A percentile compares a stretch with the other conserved stretches of the same genome.
These are phyloP conservation scores for Kregervanrija pseudodelftensis DNA, from an alignment of 805 yeast genomes.

Conservation along the genomic window DNA sequence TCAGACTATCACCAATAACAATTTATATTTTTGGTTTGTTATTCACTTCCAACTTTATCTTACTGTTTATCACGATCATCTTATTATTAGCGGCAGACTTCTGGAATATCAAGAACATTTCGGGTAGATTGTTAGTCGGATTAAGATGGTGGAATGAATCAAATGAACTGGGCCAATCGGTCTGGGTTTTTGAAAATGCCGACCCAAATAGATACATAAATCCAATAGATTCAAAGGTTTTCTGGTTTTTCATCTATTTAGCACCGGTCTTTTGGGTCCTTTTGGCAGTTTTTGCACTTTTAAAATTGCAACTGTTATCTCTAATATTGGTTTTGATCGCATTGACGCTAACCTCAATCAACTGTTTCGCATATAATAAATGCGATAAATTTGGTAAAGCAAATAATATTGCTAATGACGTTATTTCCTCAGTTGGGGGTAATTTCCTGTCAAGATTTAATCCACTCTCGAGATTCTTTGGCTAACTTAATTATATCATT, in stretches of 20 bases:
- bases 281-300: slow-evolving; percentile 67
- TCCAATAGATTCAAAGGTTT: slow-evolving; percentile 85
- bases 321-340: slow-evolving; percentile 61
- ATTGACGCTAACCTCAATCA: slow-evolving; percentile 64
- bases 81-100: slow-evolving; percentile 81
- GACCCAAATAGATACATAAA: slow-evolving; percentile 67
- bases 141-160: slow-evolving; percentile 97
- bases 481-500: background rate
- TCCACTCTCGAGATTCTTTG: slow-evolving; percentile 24
- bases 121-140: slow-evolving; percentile 87
- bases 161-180: slow-evolving; percentile 51
- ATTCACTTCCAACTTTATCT: slow-evolving; percentile 58
- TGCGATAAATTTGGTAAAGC: slow-evolving; percentile 92
- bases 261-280: slow-evolving; percentile 73
- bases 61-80: slow-evolving; percentile 73
- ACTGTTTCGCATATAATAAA: slow-evolving; percentile 83
- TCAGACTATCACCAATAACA: slow-evolving; percentile 57
- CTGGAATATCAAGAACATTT: slow-evolving; percentile 87
- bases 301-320: slow-evolving; percentile 69
- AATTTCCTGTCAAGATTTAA: slow-evolving; percentile 38
- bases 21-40: slow-evolving; percentile 66
- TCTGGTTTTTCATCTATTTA: slow-evolving; percentile 74
- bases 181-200: slow-evolving; percentile 87
- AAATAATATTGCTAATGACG: slow-evolving; percentile 51
- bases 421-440: slow-evolving; percentile 48